A percentile compares a stretch with the other conserved stretches of the same genome.
These are phyloP conservation scores for Phaffia tasmanica DNA, from an alignment of 768 basidiomycete genomes.

Conservation along the genomic window DNA sequence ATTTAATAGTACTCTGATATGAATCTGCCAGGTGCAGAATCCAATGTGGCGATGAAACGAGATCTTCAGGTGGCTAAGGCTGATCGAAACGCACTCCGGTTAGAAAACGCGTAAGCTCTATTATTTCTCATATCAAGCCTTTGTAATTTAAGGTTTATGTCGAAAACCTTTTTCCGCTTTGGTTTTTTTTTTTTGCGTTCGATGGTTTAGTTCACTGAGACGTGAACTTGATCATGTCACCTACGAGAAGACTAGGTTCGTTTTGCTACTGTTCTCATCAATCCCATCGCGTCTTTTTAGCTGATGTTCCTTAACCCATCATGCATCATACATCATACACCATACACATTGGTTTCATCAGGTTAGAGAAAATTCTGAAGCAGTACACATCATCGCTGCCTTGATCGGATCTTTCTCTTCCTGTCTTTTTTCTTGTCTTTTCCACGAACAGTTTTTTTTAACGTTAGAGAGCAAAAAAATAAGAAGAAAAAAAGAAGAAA, in stretches of 20 bases:
- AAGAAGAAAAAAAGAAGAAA: no score
- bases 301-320: no score
- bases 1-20: conserved; percentile 21
- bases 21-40: conserved; percentile 23
- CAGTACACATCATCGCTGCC: no score
- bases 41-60: conserved; percentile 24
- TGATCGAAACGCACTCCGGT: conserved; percentile 22
- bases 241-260: conserved; percentile 22
- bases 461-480: no score
- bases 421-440: no score
- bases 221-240: conserved; percentile 23
- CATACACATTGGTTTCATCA: no score
- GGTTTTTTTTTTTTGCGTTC: not conserved
- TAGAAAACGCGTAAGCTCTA: conserved; percentile 22
- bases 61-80: conserved; percentile 25
- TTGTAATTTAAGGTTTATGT: not conserved
- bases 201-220: conserved; percentile 15
- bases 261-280: no score
- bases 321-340: no score
- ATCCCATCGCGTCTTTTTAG: no score
- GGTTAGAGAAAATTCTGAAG: no score
- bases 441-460: no score
- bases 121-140: not conserved
- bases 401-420: no score
- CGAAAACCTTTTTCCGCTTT: not conserved